A percentile compares a stretch with the other conserved stretches of the same genome.
phyloP scores from a whole-genome alignment of 2,329 filamentous ascomycete genomes.

The Colletotrichum liriopes region DNA sequence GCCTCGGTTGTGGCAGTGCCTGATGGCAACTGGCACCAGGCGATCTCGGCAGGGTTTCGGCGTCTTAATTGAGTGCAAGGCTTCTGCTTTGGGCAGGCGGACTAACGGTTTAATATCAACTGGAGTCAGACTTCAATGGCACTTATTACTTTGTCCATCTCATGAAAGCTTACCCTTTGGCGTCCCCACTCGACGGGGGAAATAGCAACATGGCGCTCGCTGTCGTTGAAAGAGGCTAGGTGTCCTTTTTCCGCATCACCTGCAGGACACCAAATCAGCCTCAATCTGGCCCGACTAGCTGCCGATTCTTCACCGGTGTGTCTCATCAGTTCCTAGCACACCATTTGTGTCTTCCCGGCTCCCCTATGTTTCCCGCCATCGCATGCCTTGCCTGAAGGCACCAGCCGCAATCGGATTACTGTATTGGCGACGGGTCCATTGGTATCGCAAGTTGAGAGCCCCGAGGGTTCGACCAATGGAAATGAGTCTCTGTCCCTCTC shows the following conservation, averaged over 20 bases:
- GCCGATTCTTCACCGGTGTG: constrained; percentile 35
- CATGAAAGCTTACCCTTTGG: constrained; percentile 12
- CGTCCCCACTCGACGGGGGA: constrained; percentile 16
- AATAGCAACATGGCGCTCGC: constrained; percentile 22
- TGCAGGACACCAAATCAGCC: constrained; percentile 26
- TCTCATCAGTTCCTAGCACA: constrained; percentile 20
- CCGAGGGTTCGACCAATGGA: constrained; percentile 6
- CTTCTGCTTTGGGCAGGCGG: constrained; percentile 28
- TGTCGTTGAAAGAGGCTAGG: constrained; percentile 33
- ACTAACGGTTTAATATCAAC: constrained; percentile 14
- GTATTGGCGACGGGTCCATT: not conserved
- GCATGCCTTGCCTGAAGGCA: not conserved
- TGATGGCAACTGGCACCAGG: constrained; percentile 4
- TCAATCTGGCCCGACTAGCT: constrained; percentile 24
- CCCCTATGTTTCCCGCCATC: not conserved
- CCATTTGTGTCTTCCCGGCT: not conserved
- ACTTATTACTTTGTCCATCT: constrained; percentile 9
- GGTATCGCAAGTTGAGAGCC: not conserved
- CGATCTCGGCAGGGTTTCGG: constrained; percentile 31
- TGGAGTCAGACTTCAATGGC: constrained; percentile 15
- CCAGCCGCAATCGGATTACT: not conserved
- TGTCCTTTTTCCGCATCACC: constrained; percentile 35
- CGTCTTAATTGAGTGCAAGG: constrained; percentile 9
- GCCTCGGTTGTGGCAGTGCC: constrained; percentile 9
- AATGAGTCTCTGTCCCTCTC: not conserved